A percentile compares a stretch with the other conserved stretches of the same genome.
phyloP scores from a whole-genome alignment of 768 basidiomycete genomes.

The Pisolithus tinctorius region DNA sequence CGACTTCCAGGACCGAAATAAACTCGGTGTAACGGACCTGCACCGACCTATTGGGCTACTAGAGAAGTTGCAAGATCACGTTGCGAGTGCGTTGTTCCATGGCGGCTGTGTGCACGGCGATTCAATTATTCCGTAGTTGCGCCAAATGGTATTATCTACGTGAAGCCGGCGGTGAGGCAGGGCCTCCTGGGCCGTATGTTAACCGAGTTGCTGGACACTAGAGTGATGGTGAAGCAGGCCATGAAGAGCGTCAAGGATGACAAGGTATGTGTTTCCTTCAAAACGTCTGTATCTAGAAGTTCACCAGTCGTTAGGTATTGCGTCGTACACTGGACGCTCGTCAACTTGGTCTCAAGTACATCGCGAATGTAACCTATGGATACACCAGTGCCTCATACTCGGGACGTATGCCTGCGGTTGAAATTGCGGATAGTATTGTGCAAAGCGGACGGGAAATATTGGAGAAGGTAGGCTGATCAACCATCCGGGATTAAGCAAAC shows the following conservation, averaged over 20 bases:
- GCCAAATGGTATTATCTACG: conserved; percentile 93
- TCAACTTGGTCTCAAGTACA: conserved; percentile 89
- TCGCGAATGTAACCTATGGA: conserved; percentile 92
- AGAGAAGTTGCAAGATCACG: conserved; percentile 63
- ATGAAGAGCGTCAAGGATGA: conserved; percentile 79
- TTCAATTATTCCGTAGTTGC: conserved; percentile 51
- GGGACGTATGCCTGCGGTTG: conserved; percentile 96
- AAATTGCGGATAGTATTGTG: conserved; percentile 97
- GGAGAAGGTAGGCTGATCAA: conserved; percentile 54
- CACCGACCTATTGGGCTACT: conserved; percentile 62
- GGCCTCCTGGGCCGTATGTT: conserved; percentile 90
- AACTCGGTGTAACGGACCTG: conserved; percentile 79
- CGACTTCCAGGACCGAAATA: conserved; percentile 83
- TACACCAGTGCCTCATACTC: conserved; percentile 94
- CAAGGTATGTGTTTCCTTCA: conserved; percentile 44
- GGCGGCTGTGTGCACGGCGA: not conserved
- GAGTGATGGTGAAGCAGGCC: conserved; percentile 97
- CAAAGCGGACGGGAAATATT: conserved; percentile 93
- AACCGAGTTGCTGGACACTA: conserved; percentile 83
- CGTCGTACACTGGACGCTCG: conserved; percentile 78
- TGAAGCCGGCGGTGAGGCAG: conserved; percentile 76
- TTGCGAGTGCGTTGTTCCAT: conserved; percentile 50
- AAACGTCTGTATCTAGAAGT: not conserved
- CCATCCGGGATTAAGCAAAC: not conserved
- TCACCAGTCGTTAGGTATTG: conserved; percentile 47